Conservation (phyloP, 345 rosid species). For the Salix caprea region DNA sequence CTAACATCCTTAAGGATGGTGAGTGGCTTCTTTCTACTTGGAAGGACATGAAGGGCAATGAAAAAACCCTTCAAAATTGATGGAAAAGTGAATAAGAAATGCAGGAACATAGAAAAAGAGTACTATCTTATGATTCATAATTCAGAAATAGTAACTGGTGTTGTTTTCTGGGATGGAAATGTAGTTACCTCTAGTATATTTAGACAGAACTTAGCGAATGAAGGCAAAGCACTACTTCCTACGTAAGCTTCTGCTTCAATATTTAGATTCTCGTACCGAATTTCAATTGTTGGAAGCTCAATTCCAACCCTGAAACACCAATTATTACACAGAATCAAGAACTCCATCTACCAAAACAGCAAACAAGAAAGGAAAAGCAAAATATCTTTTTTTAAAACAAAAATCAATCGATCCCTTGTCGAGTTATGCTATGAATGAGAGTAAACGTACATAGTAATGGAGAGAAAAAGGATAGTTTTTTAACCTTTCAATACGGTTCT, state of each 20-base stretch:
- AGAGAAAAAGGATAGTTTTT: not conserved
- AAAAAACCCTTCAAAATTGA: conserved; percentile 22
- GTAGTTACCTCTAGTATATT: conserved; percentile 46
- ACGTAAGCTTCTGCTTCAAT: conserved; percentile 54
- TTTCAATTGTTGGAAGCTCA: conserved; percentile 39
- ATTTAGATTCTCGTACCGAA: conserved; percentile 37
- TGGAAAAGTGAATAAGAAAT: not conserved
- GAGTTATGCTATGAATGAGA: no score
- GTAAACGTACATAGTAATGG: not conserved
- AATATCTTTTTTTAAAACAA: no score
- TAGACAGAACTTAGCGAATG: conserved; percentile 41
- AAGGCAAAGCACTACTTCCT: conserved; percentile 62
- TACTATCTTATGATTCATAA: not conserved
- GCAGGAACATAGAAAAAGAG: not conserved
- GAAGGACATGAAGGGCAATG: conserved; percentile 29
- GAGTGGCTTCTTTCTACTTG: conserved; percentile 46
- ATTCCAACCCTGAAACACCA: conserved; percentile 20
- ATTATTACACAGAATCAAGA: not conserved
- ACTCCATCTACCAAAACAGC: not conserved
- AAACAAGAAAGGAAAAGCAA: not conserved
- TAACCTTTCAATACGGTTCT: conserved; percentile 14
- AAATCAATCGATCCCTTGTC: no score
- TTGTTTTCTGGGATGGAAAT: not conserved
- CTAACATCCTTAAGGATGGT: conserved; percentile 62
- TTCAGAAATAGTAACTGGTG: not conserved